phyloP scores from a whole-genome alignment of 2,329 filamentous ascomycete species.

The Cladosporium sp. region DNA sequence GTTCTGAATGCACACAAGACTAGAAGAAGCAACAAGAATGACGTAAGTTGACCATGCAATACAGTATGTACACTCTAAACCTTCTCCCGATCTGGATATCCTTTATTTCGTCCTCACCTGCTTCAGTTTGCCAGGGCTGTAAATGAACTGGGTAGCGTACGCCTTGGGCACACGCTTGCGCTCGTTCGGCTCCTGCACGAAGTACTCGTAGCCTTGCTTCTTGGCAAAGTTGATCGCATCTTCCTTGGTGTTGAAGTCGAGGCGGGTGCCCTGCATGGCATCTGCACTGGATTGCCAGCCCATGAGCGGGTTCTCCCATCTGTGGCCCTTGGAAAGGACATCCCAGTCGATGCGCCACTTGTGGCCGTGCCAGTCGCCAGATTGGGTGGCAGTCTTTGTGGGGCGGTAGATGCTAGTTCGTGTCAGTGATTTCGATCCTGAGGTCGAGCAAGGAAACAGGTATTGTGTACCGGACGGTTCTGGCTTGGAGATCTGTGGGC shows the following conservation, averaged over 20 bases:
- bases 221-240: slow-evolving; percentile 93
- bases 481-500: slow-evolving; percentile 86
- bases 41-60: slow-evolving; percentile 9
- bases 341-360: slow-evolving; percentile 99
- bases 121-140: slow-evolving; percentile 81
- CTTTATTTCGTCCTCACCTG: slow-evolving; percentile 73
- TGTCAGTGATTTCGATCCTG: slow-evolving; percentile 15
- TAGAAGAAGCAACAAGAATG: neutral
- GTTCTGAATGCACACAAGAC: too few relatives aligned
- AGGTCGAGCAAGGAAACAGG: neutral
- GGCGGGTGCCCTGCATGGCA: slow-evolving; percentile 86
- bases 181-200: slow-evolving; percentile 92
- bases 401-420: slow-evolving; percentile 78
- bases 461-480: slow-evolving; percentile 75
- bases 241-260: slow-evolving; percentile 89
- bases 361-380: slow-evolving; percentile 76
- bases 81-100: neutral
- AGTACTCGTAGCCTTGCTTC: slow-evolving; percentile 99
- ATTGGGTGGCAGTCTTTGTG: slow-evolving; percentile 92
- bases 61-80: slow-evolving; percentile 13
- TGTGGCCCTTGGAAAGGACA: slow-evolving; percentile 81
- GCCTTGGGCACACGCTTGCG: slow-evolving; percentile 84
- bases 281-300: slow-evolving; percentile 97
- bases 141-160: slow-evolving; percentile 94
- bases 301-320: slow-evolving; percentile 98